Evolutionary conservation across 345 rosid species (phyloP).

Genomic region (Eucalyptus cladocalyx): DNA sequence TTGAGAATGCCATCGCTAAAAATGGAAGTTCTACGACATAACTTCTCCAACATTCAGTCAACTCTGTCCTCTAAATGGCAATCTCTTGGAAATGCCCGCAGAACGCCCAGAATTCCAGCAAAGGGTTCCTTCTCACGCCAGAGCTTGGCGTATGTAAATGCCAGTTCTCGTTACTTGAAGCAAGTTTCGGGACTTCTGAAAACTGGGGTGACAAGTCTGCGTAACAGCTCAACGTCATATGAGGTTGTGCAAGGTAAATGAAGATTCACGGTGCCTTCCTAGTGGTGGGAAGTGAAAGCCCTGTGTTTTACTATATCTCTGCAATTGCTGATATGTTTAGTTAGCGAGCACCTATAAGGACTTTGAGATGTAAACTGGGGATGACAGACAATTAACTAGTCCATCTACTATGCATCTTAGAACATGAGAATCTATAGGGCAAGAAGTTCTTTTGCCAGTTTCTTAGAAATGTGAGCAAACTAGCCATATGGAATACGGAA

Average conservation of each 20-base stretch:
- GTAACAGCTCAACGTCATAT: constrained; percentile 86
- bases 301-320: background rate
- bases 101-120: constrained; percentile 46
- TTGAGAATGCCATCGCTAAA: constrained; percentile 46
- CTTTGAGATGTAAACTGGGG: background rate
- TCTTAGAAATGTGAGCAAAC: background rate
- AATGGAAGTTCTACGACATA: constrained; percentile 45
- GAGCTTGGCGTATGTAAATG: constrained; percentile 89
- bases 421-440: background rate
- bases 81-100: constrained; percentile 51
- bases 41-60: constrained; percentile 47
- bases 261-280: background rate
- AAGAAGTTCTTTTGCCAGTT: background rate
- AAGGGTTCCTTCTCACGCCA: constrained; percentile 76
- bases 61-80: constrained; percentile 59
- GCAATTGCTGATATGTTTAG: background rate
- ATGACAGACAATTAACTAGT: background rate
- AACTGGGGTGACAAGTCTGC: constrained; percentile 81
- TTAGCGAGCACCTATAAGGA: background rate
- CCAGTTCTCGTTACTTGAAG: constrained; percentile 82
- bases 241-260: constrained; percentile 69
- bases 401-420: background rate
- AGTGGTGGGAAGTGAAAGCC: background rate
- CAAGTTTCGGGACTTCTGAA: constrained; percentile 93
- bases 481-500: background rate